Base-by-base conservation (phyloP, 768 basidiomycete species). In the Mycena polygramma region DNA sequence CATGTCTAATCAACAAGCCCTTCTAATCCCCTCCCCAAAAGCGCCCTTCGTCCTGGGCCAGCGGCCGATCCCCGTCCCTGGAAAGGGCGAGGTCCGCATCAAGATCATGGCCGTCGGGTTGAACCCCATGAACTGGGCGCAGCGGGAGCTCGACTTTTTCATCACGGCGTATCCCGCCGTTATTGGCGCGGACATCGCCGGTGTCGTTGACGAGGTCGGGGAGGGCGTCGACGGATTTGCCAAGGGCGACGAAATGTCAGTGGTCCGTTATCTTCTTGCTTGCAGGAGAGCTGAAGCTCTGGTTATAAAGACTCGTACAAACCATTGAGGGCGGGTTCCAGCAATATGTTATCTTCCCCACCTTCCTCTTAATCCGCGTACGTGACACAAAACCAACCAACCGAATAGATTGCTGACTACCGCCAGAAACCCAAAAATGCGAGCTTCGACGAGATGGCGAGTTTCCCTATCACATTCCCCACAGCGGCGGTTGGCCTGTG, bases 211-310 rank as follows among this genome's bases (percentile, higher is more conserved):
- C 11, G 41, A 41, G 20, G 53, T 65, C 17, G 63, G 63, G 14
- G 53, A 45, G n/a, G 54, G 45, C 8, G 63, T 65, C 1, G 7
- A n/a, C 19, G 63, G 53, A n/a, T 65, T 65, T 20, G 4, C 39
- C 19, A 65, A 57, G 43, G 63, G 63, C 22, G 52, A 65, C 15
- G 35, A 39, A 37, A 41, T 65, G 63, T 65, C 26, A 41, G 63
- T 55, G 22, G n/a, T 37, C 14, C 24, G n/a, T n/a, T n/a, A n/a
- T n/a, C n/a, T n/a, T n/a, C n/a, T n/a, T n/a, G n/a, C n/a, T n/a
- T n/a, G n/a, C n/a, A n/a, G n/a, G n/a, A n/a, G n/a, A n/a, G n/a
- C n/a, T n/a, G n/a, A n/a, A n/a, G n/a, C n/a, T n/a, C n/a, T n/a
- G n/a, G n/a, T n/a, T n/a, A n/a, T n/a, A n/a, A n/a, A 63, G 62